Evolutionary conservation across 2,329 filamentous ascomycete genomes (phyloP).

Genomic region (Pseudogymnoascus sp.): DNA sequence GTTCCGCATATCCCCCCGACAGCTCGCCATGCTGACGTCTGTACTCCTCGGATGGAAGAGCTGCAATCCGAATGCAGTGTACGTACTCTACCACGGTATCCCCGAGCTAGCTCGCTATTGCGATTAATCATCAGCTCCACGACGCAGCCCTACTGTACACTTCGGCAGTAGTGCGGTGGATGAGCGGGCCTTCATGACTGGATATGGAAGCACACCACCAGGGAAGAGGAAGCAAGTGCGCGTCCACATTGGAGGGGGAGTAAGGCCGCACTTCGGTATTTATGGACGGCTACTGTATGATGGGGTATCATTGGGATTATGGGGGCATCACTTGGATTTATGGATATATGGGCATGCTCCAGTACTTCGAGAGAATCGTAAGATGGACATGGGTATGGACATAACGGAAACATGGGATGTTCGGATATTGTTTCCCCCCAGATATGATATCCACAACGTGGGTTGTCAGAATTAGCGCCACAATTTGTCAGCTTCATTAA

Average conservation of each 20-base stretch:
- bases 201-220: background rate
- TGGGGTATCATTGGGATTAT: background rate
- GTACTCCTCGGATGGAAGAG: background rate
- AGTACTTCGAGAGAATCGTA: background rate
- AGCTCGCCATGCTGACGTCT: slow-evolving; percentile 8
- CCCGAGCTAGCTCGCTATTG: background rate
- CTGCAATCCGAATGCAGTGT: background rate
- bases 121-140: slow-evolving; percentile 1
- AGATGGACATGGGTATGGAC: background rate
- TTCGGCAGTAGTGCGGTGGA: background rate
- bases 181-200: background rate
- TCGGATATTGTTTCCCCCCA: slow-evolving; percentile 3
- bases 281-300: background rate
- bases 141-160: slow-evolving; percentile 4
- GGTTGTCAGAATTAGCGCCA: slow-evolving; percentile 7
- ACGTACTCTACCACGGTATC: background rate
- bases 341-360: background rate
- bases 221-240: background rate
- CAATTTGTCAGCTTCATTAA: slow-evolving; percentile 9
- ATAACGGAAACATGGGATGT: background rate
- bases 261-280: background rate
- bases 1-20: background rate
- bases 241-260: background rate
- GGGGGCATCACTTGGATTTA: background rate
- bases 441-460: slow-evolving; percentile 9